These are phyloP conservation scores for Hanseniaspora guilliermondii DNA, from an alignment of 805 yeast species.

Conservation along the genomic window DNA sequence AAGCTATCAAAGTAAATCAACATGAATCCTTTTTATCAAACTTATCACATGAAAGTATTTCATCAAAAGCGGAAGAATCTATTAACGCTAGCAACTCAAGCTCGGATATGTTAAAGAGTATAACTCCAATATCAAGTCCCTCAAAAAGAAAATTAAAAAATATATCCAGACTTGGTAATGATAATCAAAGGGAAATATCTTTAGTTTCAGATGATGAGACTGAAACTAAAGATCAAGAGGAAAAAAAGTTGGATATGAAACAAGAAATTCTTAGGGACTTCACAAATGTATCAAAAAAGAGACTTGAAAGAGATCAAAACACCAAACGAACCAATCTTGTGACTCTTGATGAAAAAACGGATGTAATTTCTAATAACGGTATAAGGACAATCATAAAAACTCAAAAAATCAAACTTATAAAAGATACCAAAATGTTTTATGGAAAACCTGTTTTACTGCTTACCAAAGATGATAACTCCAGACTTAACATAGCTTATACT, in stretches of 20 bases:
- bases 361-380: neutral
- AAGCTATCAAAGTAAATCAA: neutral
- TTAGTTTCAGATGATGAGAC: neutral
- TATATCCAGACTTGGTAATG: neutral
- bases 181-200: neutral
- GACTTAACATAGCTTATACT: neutral
- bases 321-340: neutral
- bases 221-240: neutral
- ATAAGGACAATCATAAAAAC: neutral
- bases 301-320: neutral
- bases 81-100: neutral
- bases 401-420: neutral
- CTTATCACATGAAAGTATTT: neutral
- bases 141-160: neutral
- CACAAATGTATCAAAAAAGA: neutral
- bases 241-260: neutral
- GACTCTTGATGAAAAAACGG: neutral
- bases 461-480: neutral
- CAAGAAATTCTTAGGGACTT: neutral
- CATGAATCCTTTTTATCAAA: neutral
- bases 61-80: neutral
- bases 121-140: neutral
- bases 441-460: neutral
- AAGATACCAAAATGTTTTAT: neutral
- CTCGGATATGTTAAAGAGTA: neutral